Conservation (phyloP, 208 protist species). For the Leishmania major region DNA sequence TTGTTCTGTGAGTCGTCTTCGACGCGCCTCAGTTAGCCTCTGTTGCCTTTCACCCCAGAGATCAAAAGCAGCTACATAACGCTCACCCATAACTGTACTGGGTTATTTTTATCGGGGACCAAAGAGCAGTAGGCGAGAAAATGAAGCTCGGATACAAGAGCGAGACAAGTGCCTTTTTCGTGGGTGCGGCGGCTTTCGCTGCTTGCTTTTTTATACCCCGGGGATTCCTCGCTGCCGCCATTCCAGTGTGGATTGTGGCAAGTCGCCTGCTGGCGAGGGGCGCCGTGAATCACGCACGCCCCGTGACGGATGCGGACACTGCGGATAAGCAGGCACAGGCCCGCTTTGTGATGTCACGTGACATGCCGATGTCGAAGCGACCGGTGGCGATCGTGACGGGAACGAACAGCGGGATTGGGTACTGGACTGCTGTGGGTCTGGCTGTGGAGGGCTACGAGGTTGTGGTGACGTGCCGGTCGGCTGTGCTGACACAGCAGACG, state of each 20-base stretch:
- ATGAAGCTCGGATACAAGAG: conserved; percentile 76
- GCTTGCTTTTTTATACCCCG: conserved; percentile 11
- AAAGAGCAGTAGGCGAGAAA: neutral
- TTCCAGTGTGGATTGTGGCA: conserved; percentile 42
- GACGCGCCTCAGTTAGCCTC: neutral
- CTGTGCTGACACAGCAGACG: conserved; percentile 52
- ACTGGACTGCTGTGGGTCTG: conserved; percentile 76
- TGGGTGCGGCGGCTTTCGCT: neutral
- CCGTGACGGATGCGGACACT: conserved; percentile 28
- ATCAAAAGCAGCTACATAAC: neutral
- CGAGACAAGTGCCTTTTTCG: conserved; percentile 40
- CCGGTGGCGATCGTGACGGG: conserved; percentile 90
- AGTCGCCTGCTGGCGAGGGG: conserved; percentile 61
- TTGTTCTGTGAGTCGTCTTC: neutral
- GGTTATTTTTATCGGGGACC: neutral
- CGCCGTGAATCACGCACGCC: conserved; percentile 44
- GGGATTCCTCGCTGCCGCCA: neutral
- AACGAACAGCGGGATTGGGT: conserved; percentile 92
- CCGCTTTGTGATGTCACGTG: conserved; percentile 46
- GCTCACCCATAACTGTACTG: neutral
- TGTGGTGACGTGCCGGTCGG: conserved; percentile 78
- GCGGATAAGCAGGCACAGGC: conserved; percentile 19
- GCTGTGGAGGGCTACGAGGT: conserved; percentile 80
- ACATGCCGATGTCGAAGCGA: conserved; percentile 55
- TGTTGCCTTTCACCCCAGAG: neutral